Conservation (phyloP, 768 basidiomycete species). For the Tephrocybe sp. region DNA sequence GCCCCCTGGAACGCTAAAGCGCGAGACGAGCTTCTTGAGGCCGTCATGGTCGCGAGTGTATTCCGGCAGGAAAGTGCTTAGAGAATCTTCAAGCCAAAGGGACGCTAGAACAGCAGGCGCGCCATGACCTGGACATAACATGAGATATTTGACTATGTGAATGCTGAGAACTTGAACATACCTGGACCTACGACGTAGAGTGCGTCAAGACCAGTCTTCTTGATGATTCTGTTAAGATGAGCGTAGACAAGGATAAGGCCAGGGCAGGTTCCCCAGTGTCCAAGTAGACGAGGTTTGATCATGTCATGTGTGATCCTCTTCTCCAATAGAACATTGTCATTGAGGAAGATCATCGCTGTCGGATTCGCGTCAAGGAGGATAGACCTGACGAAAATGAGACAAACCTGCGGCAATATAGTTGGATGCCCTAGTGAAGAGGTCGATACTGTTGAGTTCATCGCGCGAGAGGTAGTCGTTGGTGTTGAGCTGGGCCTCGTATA, state of each 20-base stretch:
- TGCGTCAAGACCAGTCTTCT: slow-evolving; percentile 56
- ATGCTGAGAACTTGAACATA: slow-evolving; percentile 19
- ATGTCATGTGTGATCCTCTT: slow-evolving; percentile 57
- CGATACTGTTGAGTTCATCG: slow-evolving; percentile 50
- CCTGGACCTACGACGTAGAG: slow-evolving; percentile 83
- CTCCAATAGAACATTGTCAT: slow-evolving; percentile 66
- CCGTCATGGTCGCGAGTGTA: slow-evolving; percentile 58
- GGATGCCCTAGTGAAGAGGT: slow-evolving; percentile 57
- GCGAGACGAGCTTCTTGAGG: slow-evolving; percentile 63
- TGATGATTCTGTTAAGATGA: slow-evolving; percentile 64
- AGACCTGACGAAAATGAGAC: slow-evolving; percentile 11
- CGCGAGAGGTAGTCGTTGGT: slow-evolving; percentile 43
- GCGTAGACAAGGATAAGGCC: slow-evolving; percentile 72
- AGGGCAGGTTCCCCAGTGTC: slow-evolving; percentile 84
- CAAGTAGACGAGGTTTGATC: slow-evolving; percentile 79
- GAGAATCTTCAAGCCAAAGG: slow-evolving; percentile 82
- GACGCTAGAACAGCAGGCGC: slow-evolving; percentile 86
- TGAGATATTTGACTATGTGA: background rate
- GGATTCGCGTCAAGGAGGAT: slow-evolving; percentile 8
- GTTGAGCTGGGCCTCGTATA: slow-evolving; percentile 47
- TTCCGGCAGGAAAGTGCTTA: slow-evolving; percentile 53
- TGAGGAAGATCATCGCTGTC: slow-evolving; percentile 83
- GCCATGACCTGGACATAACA: slow-evolving; percentile 58
- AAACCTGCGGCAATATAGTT: slow-evolving; percentile 71
- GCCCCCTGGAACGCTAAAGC: slow-evolving; percentile 81